Evolutionary conservation across 352 stramenopile species (phyloP).

Genomic region (Phytophthora foliorum): DNA sequence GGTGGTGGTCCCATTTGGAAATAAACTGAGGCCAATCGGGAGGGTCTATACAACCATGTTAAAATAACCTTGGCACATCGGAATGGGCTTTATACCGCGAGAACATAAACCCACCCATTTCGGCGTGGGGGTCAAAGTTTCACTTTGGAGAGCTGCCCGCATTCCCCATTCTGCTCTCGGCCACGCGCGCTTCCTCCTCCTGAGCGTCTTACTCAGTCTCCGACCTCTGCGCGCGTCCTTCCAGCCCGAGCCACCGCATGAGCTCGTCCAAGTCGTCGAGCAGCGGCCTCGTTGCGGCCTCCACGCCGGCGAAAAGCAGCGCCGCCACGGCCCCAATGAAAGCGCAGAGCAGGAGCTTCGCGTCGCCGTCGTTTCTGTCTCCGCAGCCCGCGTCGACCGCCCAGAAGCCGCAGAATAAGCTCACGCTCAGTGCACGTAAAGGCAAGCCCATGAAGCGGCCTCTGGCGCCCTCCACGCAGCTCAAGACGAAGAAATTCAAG

Average conservation of each 20-base stretch:
- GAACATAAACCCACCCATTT: no score
- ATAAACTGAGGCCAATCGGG: no score
- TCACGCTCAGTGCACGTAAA: constrained; percentile 57
- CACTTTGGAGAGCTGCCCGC: background rate
- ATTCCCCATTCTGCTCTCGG: constrained; percentile 18
- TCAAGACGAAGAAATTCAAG: constrained; percentile 41
- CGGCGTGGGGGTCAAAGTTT: no score
- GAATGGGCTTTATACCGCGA: no score
- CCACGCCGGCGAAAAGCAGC: constrained; percentile 22
- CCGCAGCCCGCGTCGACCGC: constrained; percentile 34
- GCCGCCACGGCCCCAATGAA: background rate
- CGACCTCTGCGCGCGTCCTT: background rate
- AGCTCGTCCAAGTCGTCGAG: constrained; percentile 17
- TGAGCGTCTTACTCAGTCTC: no score
- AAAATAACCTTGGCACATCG: no score
- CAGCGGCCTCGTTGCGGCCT: constrained; percentile 6
- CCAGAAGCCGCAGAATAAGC: constrained; percentile 40
- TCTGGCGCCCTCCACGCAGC: constrained; percentile 23
- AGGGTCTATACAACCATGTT: no score
- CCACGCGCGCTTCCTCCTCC: no score
- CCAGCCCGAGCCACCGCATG: no score
- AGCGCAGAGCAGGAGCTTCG: constrained; percentile 13
- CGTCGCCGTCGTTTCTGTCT: constrained; percentile 56
- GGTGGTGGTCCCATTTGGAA: no score
- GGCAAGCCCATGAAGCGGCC: constrained; percentile 47